Evolutionary conservation across 768 basidiomycete species (phyloP).

Genomic region (Roridomyces roridus): DNA sequence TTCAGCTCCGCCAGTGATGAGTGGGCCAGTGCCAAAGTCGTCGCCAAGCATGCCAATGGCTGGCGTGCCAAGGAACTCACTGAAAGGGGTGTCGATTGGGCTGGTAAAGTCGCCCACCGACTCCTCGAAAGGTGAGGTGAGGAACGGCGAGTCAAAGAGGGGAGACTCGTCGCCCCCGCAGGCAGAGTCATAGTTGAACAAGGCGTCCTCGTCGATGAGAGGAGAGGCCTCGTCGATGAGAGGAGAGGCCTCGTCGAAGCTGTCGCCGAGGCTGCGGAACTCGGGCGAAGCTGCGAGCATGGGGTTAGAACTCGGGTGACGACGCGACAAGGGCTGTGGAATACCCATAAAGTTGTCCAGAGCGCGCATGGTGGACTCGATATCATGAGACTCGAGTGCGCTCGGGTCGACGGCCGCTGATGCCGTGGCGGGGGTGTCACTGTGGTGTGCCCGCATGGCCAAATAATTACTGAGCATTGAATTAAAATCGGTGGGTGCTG

Average conservation of each 20-base stretch:
- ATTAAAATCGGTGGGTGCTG: no score
- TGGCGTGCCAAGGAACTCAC: conserved; percentile 15
- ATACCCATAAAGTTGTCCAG: conserved; percentile 13
- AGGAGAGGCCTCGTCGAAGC: conserved; percentile 5
- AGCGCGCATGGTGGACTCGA: no score
- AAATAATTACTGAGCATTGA: conserved; percentile 52
- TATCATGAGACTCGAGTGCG: no score
- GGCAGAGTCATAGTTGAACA: background rate
- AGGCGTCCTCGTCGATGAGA: background rate
- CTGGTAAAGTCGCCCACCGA: conserved; percentile 17
- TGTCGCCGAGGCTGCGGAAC: conserved; percentile 22
- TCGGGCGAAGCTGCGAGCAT: conserved; percentile 23
- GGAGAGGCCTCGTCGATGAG: no score
- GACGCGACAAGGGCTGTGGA: background rate
- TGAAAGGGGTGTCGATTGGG: conserved; percentile 21
- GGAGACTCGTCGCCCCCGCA: background rate
- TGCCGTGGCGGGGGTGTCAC: conserved; percentile 27
- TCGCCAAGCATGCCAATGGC: background rate
- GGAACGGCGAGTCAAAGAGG: conserved; percentile 14
- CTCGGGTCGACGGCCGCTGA: conserved; percentile 6
- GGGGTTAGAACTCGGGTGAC: background rate
- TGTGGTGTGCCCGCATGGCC: conserved; percentile 48
- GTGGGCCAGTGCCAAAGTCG: conserved; percentile 4
- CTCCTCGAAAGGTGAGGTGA: conserved; percentile 16
- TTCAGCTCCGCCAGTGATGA: conserved; percentile 1